These are phyloP conservation scores for Blumeriella jaapii DNA, from an alignment of 2,329 filamentous ascomycete genomes.

Conservation along the genomic window DNA sequence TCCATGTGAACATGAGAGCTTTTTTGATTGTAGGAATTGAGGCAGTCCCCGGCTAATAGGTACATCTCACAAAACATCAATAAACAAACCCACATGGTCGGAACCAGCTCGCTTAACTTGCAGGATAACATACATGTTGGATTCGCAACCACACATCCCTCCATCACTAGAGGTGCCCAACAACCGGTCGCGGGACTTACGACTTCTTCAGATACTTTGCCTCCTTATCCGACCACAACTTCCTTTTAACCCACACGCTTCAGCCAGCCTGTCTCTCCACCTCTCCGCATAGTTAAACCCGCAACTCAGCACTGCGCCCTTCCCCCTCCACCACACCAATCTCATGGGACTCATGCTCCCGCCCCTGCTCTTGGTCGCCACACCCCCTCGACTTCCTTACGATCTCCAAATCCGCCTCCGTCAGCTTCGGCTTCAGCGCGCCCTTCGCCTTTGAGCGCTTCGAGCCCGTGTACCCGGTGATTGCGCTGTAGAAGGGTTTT, in stretches of 20 bases:
- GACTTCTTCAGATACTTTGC: conserved; percentile 39
- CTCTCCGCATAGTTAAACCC: conserved; percentile 37
- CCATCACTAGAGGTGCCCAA: conserved; percentile 23
- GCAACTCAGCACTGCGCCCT: conserved; percentile 36
- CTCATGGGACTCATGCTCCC: conserved; percentile 46
- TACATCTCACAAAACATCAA: no score
- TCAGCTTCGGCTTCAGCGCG: no score
- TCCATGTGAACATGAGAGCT: no score
- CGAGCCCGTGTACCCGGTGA: no score
- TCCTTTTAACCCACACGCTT: conserved; percentile 32
- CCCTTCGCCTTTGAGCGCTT: no score
- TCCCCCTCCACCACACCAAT: conserved; percentile 39
- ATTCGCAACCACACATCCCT: no score
- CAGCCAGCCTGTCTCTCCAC: conserved; percentile 31
- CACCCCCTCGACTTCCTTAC: conserved; percentile 40
- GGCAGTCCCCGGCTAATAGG: no score
- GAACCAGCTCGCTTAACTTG: no score
- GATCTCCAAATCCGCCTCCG: conserved; percentile 38
- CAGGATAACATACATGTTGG: no score
- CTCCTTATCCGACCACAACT: conserved; percentile 36
- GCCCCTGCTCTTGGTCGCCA: conserved; percentile 39
- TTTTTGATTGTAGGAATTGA: no score
- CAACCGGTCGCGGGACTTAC: conserved; percentile 33
- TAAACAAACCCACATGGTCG: no score
- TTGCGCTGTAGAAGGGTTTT: no score